phyloP scores from a whole-genome alignment of 2,329 filamentous ascomycete species.

The Leptodontidium sp. region DNA sequence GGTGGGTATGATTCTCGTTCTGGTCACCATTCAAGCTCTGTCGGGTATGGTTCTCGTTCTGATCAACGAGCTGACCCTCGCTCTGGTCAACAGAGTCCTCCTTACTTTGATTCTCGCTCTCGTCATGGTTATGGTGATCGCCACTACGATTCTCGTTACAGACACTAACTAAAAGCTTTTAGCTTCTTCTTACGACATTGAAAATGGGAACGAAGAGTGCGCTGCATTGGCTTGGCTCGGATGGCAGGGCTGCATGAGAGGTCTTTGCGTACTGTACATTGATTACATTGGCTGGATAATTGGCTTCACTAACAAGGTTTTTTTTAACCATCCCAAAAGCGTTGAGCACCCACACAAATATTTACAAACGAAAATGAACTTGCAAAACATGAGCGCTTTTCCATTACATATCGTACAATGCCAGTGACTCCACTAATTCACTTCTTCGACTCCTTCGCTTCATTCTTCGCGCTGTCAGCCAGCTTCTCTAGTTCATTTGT shows the following conservation, averaged over 20 bases:
- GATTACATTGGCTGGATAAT: background rate
- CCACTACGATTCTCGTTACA: constrained; percentile 4
- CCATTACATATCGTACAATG: constrained; percentile 16
- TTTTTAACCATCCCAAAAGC: background rate
- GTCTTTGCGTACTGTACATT: background rate
- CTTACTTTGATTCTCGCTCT: background rate
- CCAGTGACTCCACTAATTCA: background rate
- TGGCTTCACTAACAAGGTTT: background rate
- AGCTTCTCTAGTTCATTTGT: constrained; percentile 65
- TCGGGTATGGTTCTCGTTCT: background rate
- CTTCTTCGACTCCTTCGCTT: constrained; percentile 33
- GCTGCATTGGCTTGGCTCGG: background rate
- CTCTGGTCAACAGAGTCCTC: background rate
- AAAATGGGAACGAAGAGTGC: background rate
- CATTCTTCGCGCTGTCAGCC: constrained; percentile 55
- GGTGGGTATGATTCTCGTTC: background rate
- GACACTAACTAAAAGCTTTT: background rate
- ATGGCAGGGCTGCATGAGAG: background rate
- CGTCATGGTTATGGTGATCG: constrained; percentile 6
- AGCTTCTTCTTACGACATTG: background rate
- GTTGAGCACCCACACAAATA: background rate
- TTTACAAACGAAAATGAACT: background rate
- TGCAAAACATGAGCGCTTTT: background rate
- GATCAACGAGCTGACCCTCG: background rate
- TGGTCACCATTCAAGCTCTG: background rate